Evolutionary conservation across 2,329 filamentous ascomycete genomes (phyloP).

Genomic region (Epichloe amarillans): DNA sequence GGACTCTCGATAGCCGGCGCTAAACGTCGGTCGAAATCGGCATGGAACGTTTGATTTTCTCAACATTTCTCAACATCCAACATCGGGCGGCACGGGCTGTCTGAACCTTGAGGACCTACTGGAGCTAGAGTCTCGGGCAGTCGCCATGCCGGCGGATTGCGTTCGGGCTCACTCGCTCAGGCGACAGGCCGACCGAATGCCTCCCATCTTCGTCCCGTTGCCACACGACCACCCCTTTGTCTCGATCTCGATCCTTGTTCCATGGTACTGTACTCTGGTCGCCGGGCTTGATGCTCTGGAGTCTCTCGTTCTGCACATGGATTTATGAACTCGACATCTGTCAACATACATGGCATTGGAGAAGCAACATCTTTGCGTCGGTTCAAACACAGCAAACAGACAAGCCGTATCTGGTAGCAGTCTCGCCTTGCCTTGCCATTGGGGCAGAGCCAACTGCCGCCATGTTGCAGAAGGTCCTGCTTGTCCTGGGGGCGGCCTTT

Average conservation of each 20-base stretch:
- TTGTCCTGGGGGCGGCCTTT: constrained; percentile 20
- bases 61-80: too few relatives aligned
- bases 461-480: constrained; percentile 21
- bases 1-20: background rate
- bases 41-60: too few relatives aligned
- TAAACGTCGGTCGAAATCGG: background rate
- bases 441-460: background rate
- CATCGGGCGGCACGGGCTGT: too few relatives aligned
- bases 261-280: background rate
- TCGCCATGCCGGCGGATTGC: background rate
- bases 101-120: too few relatives aligned
- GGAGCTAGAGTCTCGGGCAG: background rate
- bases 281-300: background rate
- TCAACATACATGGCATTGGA: background rate
- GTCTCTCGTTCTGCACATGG: background rate
- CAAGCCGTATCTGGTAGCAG: background rate
- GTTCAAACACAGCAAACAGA: background rate
- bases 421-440: background rate
- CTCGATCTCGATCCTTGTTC: background rate
- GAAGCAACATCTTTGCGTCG: too few relatives aligned
- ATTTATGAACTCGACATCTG: background rate
- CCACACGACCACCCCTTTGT: background rate
- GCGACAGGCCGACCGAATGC: background rate
- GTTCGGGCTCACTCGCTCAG: background rate
- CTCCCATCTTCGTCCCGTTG: too few relatives aligned